A percentile compares a stretch with the other conserved stretches of the same genome.
Conservation (phyloP, 352 stramenopile genomes). For the Phytophthora boehmeriae region DNA sequence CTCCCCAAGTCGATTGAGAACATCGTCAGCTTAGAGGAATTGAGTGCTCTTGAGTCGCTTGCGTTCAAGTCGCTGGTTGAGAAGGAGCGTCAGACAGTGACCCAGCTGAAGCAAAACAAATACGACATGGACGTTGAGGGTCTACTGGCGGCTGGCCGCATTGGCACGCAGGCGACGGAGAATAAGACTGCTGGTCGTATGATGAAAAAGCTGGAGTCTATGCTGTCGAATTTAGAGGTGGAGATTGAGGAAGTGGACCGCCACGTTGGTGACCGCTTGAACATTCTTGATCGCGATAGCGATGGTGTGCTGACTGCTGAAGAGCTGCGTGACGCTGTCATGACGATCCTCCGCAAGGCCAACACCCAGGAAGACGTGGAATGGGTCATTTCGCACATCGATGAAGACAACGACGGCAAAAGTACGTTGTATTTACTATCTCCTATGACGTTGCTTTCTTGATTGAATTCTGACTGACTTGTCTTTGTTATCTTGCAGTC, state of each 20-base stretch:
- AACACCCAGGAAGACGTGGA: conserved; percentile 96
- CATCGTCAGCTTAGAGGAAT: conserved; percentile 82
- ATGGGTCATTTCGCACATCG: conserved; percentile 93
- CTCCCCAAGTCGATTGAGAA: conserved; percentile 68
- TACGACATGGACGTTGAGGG: conserved; percentile 90
- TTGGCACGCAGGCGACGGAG: conserved; percentile 77
- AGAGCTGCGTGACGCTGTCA: conserved; percentile 95
- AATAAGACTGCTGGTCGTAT: conserved; percentile 92
- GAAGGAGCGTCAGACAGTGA: conserved; percentile 85
- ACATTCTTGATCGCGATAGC: conserved; percentile 97
- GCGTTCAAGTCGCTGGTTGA: conserved; percentile 89
- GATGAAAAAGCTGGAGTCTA: conserved; percentile 93
- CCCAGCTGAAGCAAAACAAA: conserved; percentile 88
- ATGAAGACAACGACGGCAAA: conserved; percentile 90
- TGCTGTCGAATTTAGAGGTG: conserved; percentile 94
- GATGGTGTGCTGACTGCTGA: conserved; percentile 96
- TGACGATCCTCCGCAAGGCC: conserved; percentile 94
- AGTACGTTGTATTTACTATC: conserved; percentile 53
- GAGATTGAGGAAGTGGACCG: conserved; percentile 95
- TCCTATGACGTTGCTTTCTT: conserved; percentile 2
- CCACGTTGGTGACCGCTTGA: conserved; percentile 97
- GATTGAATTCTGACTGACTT: conserved; percentile 21
- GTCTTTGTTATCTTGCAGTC: conserved; percentile 61
- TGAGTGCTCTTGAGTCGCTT: conserved; percentile 83
- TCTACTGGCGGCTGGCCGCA: conserved; percentile 76